Evolutionary conservation across 73 alveolate genomes (phyloP).

Genomic region (Paramecium pentaurelia): DNA sequence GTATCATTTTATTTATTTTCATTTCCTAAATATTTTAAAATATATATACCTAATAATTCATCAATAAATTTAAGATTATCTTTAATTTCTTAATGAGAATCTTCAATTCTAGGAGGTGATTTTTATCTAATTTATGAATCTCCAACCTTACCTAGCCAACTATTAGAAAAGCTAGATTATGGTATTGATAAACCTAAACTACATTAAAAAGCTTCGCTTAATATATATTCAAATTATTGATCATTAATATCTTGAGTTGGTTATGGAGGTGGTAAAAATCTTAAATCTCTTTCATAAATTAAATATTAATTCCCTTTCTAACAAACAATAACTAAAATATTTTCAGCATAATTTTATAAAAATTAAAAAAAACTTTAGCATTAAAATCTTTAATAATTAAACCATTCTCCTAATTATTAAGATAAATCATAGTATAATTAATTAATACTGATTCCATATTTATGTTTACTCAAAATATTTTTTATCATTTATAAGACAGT

Average conservation of each 20-base stretch:
- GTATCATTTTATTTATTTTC: slow-evolving; percentile 25
- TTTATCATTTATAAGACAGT: neutral
- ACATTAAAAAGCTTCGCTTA: neutral
- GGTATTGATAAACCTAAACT: neutral
- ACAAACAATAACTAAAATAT: slow-evolving; percentile 9
- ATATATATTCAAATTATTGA: slow-evolving; percentile 11
- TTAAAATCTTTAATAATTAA: slow-evolving; percentile 19
- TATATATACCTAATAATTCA: neutral
- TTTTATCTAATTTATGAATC: neutral
- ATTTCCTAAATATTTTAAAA: neutral
- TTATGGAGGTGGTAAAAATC: slow-evolving; percentile 26
- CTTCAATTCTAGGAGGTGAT: neutral
- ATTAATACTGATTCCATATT: slow-evolving; percentile 32
- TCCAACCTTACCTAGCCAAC: slow-evolving; percentile 26
- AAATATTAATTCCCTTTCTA: neutral
- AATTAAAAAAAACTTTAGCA: slow-evolving; percentile 9
- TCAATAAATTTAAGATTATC: slow-evolving; percentile 29
- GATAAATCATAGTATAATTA: neutral
- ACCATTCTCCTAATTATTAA: slow-evolving; percentile 13
- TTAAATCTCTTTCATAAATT: slow-evolving; percentile 18
- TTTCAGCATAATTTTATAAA: slow-evolving; percentile 47
- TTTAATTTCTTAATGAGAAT: slow-evolving; percentile 22
- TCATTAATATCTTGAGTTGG: neutral
- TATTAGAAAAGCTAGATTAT: neutral
- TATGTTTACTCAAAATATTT: neutral